Evolutionary conservation across 768 basidiomycete species (phyloP).

Genomic region (Termitomyces bulborhizus): DNA sequence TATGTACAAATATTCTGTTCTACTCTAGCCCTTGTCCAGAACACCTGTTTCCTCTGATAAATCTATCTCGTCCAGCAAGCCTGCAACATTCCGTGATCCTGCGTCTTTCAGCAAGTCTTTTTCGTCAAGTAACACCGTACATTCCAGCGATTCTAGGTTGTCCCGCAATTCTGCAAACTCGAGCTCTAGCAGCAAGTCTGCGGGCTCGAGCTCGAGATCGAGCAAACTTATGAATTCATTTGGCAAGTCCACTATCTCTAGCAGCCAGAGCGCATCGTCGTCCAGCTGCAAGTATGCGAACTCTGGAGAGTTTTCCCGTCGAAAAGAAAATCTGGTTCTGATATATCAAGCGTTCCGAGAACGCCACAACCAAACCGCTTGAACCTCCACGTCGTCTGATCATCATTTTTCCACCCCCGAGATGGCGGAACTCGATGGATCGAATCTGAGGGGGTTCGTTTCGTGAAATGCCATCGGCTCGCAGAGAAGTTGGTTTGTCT

Average conservation of each 20-base stretch:
- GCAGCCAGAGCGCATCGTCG: background rate
- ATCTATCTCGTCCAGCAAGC: background rate
- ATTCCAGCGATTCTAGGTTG: background rate
- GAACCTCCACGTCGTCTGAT: constrained; percentile 1
- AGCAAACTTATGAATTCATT: background rate
- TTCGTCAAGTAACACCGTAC: background rate
- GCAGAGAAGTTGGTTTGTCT: too few species aligned
- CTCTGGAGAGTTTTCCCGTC: background rate
- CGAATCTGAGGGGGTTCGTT: too few species aligned
- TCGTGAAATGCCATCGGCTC: too few species aligned
- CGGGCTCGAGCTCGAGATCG: too few species aligned
- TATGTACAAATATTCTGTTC: too few species aligned
- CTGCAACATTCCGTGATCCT: background rate
- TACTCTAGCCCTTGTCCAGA: too few species aligned
- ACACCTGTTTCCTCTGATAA: background rate
- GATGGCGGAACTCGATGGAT: background rate
- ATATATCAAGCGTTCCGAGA: background rate
- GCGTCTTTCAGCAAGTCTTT: background rate
- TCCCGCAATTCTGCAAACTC: background rate
- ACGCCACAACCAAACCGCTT: background rate
- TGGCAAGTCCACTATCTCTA: background rate
- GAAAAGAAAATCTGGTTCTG: background rate
- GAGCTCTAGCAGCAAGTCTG: too few species aligned
- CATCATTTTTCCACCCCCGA: constrained; percentile 2
- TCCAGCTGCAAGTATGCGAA: background rate